phyloP scores from a whole-genome alignment of 371 early-diverging fungal species.

The Apophysomyces elegans region DNA sequence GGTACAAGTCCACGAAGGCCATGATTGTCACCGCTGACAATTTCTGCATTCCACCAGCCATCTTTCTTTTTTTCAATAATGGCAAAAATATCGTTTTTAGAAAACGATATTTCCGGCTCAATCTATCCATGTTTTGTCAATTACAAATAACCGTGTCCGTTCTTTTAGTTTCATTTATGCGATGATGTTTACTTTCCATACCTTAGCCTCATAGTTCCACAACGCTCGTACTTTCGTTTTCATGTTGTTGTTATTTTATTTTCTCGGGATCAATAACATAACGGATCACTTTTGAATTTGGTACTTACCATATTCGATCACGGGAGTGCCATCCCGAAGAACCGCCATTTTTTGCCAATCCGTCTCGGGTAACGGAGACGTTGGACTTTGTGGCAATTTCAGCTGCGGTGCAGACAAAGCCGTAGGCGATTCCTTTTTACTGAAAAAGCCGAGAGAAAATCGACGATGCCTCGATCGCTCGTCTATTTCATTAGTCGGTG shows the following conservation, averaged over 20 bases:
- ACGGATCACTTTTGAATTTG: background rate
- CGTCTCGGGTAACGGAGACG: constrained; percentile 1
- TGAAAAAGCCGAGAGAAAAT: constrained; percentile 14
- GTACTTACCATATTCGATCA: constrained; percentile 25
- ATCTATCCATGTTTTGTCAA: constrained; percentile 10
- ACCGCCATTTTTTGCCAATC: constrained; percentile 5
- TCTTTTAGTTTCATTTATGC: background rate
- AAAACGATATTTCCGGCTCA: constrained; percentile 27
- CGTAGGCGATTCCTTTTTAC: constrained; percentile 8
- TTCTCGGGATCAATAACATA: constrained; percentile 2
- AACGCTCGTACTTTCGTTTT: constrained; percentile 19
- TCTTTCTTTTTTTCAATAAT: constrained; percentile 32
- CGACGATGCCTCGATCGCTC: background rate
- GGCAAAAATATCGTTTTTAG: constrained; percentile 27
- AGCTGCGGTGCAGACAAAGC: background rate
- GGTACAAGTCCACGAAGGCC: constrained; percentile 28
- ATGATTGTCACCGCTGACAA: constrained; percentile 19
- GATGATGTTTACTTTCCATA: constrained; percentile 2
- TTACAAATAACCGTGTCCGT: background rate
- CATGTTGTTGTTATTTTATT: constrained; percentile 4
- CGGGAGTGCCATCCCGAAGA: constrained; percentile 20
- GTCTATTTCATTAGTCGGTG: background rate
- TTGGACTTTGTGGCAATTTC: constrained; percentile 7
- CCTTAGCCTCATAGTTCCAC: constrained; percentile 31
- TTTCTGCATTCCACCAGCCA: constrained; percentile 36